These are phyloP conservation scores for Pseudocercospora musae DNA, from an alignment of 2,329 filamentous ascomycete genomes.

Conservation along the genomic window DNA sequence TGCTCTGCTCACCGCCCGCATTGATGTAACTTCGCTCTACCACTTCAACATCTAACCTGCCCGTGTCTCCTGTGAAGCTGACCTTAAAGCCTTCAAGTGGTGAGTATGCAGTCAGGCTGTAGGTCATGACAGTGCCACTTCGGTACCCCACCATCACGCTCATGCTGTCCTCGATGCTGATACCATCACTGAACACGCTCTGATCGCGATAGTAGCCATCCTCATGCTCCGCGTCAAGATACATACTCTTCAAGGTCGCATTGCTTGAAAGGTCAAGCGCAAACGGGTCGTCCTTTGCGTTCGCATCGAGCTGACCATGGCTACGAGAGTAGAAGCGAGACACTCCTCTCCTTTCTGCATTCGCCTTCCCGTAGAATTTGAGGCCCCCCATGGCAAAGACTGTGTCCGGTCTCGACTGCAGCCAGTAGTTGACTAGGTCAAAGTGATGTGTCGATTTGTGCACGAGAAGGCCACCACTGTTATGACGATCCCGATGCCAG, in stretches of 20 bases:
- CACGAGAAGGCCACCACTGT: constrained; percentile 58
- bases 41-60: constrained; percentile 59
- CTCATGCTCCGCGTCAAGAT: constrained; percentile 61
- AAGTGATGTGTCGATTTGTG: constrained; percentile 65
- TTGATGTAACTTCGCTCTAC: constrained; percentile 60
- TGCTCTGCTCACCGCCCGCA: constrained; percentile 56
- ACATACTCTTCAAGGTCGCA: constrained; percentile 56
- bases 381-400: constrained; percentile 59
- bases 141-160: constrained; percentile 57
- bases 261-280: constrained; percentile 55
- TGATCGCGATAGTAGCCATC: constrained; percentile 61
- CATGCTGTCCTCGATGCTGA: constrained; percentile 65
- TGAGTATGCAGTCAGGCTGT: constrained; percentile 59
- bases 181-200: constrained; percentile 61
- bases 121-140: constrained; percentile 57
- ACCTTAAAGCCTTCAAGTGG: constrained; percentile 62
- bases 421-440: constrained; percentile 63
- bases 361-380: constrained; percentile 60
- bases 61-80: constrained; percentile 57
- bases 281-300: constrained; percentile 55
- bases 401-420: constrained; percentile 53
- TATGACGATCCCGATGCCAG: constrained; percentile 61
- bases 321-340: constrained; percentile 52
- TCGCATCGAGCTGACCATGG: constrained; percentile 45
- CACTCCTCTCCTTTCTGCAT: constrained; percentile 55